Percentiles rank a stretch among this genome's conserved stretches.
These are phyloP conservation scores for Mycena amicta DNA, from an alignment of 768 basidiomycete genomes.

Conservation along the genomic window DNA sequence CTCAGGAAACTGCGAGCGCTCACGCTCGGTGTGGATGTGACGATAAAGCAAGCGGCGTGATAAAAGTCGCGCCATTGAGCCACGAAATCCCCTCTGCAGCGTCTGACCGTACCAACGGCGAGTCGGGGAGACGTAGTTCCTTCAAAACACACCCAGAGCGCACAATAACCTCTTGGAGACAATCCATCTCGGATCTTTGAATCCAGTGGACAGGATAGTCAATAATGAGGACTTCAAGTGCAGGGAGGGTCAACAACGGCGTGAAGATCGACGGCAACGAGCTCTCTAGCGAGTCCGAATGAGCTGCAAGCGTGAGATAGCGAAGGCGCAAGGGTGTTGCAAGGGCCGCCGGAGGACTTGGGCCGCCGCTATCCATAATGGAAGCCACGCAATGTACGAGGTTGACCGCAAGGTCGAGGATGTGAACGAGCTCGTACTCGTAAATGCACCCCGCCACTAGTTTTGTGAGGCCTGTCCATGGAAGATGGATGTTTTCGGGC, in stretches of 20 bases:
- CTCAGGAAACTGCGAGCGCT: too few species aligned
- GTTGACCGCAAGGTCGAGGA: neutral
- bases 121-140: too few species aligned
- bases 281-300: neutral
- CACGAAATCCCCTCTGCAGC: too few species aligned
- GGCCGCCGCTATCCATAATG: neutral
- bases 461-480: neutral
- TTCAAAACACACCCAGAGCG: too few species aligned
- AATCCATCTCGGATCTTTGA: too few species aligned
- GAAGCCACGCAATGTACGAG: slow-evolving; percentile 1
- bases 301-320: too few species aligned
- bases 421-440: neutral
- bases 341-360: neutral
- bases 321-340: neutral
- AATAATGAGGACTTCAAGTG: neutral
- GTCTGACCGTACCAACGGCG: too few species aligned
- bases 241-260: neutral
- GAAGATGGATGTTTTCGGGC: neutral
- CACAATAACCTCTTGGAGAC: too few species aligned
- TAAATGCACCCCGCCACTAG: neutral
- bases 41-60: too few species aligned
- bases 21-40: too few species aligned
- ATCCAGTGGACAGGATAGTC: too few species aligned
- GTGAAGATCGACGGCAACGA: neutral
- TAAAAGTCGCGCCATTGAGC: too few species aligned